Base-by-base conservation (phyloP, 257 asterid species). In the Nicotiana obtusifolia region DNA sequence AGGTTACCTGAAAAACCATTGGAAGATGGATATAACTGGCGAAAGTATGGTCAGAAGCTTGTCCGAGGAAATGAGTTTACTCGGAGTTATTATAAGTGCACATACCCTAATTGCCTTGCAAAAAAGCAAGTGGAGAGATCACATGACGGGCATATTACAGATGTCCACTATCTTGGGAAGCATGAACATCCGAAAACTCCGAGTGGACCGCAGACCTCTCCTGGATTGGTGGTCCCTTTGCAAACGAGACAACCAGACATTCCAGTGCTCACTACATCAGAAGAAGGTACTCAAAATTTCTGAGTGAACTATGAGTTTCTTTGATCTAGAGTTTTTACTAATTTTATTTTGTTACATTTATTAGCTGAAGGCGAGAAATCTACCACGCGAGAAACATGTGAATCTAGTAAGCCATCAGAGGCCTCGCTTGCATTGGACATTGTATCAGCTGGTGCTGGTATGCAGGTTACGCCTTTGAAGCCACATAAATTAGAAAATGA, bases 11-110 rank as follows among this genome's bases (percentile, higher is more conserved):
- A 88, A 67, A 93, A 89, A 79, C 89, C 90, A 89, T 85, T 83
- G 30, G 94, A 91, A 62, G 98, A 93, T 87, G 99, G 96, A 16
- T 93, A 93, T 87, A 95, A 92, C 90, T 95, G 99, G 99, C 87
- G 99, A 81, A 95, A 95, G 87, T 95, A 95, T 84, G 99, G 99
- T 68, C 99, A 95, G 90, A 95, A 95, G 90, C 84, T 93, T 77
- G 97, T 93, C 41, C 93, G 91, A 93, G 98, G 99, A 87, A 93
- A 93, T 80, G 89, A 86, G 83, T 93, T 88, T 82, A 82, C 87
- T 67, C 96, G 98, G 84, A 93, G 99, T 91, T 95, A 95, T 85
- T 95, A 91, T 88, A 95, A 86, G 82, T 95, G 99, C 76, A 95
- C 99, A 82, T 82, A 82, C 83, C 86, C 89, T 80, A 91, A 83